Evolutionary conservation across 495 filamentous ascomycete genomes (phyloP), one percentile per base, ranked within the genome.

Genomic region (Oidiodendron maius): DNA sequence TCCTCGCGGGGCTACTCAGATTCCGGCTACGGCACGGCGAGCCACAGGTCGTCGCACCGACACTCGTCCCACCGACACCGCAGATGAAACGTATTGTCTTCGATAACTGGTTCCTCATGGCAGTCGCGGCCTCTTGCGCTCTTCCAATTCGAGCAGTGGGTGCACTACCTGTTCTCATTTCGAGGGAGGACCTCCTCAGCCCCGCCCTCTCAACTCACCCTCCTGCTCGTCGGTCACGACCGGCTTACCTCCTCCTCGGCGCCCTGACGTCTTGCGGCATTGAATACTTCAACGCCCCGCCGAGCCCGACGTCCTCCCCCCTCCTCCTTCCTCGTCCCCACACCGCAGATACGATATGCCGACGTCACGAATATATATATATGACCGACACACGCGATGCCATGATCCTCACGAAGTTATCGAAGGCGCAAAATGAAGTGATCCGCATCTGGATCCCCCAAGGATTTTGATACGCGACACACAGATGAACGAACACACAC

Each of bases 61-160:
- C 64, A 68, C 61, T 74, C 67, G 3, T 55, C 51, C 4, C 51
- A 54, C 16, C 47, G 52, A 35, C 64, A 65, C 37, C 65, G 70
- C 47, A 64, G 73, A 49, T 78, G 73, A 78, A 74, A 63, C 46
- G 61, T 76, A 38, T 50, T 68, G 71, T 76, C 72, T 72, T 74
- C 70, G 68, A 64, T 62, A 67, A 71, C 68, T 64, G 70, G 67
- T 57, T 71, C 60, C 60, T 66, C 63, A 55, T 65, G 69, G 70
- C 67, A 65, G 64, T 65, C 65, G 41, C 65, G 64, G 36, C 67
- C 71, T 44, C 53, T 74, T 51, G 58, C 59, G 50, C 62, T 46
- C 55, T 74, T 75, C 51, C 64, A 68, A 48, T 64, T 74, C 49
- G 52, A 61, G 48, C 56, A 67, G 45, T 76, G 75, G 71, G 59